Conservation (phyloP, 1,139 yeast genomes). For the Candida mesenterica region DNA sequence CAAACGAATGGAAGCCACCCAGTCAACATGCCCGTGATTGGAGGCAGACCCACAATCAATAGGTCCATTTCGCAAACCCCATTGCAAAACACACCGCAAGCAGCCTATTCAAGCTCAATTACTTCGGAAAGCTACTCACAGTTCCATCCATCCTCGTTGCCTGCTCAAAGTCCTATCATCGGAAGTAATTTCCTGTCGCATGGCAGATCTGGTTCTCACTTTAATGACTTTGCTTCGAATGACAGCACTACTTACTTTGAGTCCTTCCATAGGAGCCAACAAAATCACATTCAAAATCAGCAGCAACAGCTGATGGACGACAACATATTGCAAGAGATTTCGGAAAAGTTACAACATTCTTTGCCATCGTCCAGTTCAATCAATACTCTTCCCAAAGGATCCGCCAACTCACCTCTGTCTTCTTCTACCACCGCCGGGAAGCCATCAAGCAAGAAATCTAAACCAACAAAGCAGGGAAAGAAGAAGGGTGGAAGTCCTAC, state of each 20-base stretch:
- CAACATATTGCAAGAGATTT: constrained; percentile 5
- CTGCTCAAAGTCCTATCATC: constrained; percentile 9
- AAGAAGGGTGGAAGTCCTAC: constrained; percentile 9
- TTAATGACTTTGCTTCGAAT: constrained; percentile 2
- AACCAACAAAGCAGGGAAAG: constrained; percentile 10
- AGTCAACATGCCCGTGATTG: constrained; percentile 9
- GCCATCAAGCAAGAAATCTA: constrained; percentile 12
- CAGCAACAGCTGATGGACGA: constrained; percentile 6
- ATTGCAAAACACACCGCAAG: constrained; percentile 1
- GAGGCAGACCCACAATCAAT: constrained; percentile 12
- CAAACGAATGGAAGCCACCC: constrained; percentile 2
- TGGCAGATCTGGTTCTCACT: constrained; percentile 4
- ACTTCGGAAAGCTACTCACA: constrained; percentile 4
- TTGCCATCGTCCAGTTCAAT: constrained; percentile 10
- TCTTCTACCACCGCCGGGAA: constrained; percentile 4
- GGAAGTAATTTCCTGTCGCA: constrained; percentile 1
- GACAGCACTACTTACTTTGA: constrained; percentile 1
- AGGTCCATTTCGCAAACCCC: constrained; percentile 19
- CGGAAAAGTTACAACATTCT: constrained; percentile 13
- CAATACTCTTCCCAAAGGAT: constrained; percentile 4
- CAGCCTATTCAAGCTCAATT: constrained; percentile 2
- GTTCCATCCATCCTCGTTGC: constrained; percentile 11
- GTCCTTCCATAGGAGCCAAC: constrained; percentile 3
- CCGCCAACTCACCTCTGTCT: not conserved
- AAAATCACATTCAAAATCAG: constrained; percentile 4